Conservation (phyloP, 1,139 yeast species). For the Lodderomyces metapsilosis region DNA sequence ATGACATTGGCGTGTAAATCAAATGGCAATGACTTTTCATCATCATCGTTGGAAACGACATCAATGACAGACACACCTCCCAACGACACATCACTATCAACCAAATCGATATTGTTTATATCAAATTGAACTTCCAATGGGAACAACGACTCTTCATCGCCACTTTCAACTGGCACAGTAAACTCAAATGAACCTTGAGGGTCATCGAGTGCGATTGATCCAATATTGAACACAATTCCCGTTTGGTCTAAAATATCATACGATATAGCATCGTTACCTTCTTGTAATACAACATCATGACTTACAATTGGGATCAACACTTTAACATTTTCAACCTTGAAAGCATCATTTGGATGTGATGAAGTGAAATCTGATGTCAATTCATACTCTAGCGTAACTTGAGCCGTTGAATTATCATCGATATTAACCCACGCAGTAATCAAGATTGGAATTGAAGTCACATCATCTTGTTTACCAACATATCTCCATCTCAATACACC, state of each 20-base stretch:
- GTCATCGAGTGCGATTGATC: constrained; percentile 46
- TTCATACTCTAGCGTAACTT: constrained; percentile 88
- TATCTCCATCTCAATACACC: constrained; percentile 93
- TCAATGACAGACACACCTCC: constrained; percentile 44
- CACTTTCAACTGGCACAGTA: constrained; percentile 64
- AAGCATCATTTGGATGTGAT: constrained; percentile 33
- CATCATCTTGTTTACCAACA: constrained; percentile 58
- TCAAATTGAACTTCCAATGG: constrained; percentile 72
- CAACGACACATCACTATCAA: constrained; percentile 40
- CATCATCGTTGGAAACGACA: constrained; percentile 38
- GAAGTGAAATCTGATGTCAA: constrained; percentile 42
- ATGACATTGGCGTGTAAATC: constrained; percentile 62
- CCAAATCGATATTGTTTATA: constrained; percentile 29
- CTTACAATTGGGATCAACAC: constrained; percentile 66
- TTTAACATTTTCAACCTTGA: constrained; percentile 51
- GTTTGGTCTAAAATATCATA: constrained; percentile 53
- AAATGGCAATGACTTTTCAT: constrained; percentile 62
- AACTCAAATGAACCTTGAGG: constrained; percentile 80
- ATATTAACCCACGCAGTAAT: constrained; percentile 85
- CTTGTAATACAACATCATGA: constrained; percentile 57
- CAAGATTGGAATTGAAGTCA: constrained; percentile 63
- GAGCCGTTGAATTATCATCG: constrained; percentile 57
- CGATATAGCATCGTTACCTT: constrained; percentile 42
- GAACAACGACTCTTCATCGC: constrained; percentile 84
- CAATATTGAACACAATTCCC: constrained; percentile 59